Conservation (phyloP, 345 rosid species). For the Eucalyptus virginea region DNA sequence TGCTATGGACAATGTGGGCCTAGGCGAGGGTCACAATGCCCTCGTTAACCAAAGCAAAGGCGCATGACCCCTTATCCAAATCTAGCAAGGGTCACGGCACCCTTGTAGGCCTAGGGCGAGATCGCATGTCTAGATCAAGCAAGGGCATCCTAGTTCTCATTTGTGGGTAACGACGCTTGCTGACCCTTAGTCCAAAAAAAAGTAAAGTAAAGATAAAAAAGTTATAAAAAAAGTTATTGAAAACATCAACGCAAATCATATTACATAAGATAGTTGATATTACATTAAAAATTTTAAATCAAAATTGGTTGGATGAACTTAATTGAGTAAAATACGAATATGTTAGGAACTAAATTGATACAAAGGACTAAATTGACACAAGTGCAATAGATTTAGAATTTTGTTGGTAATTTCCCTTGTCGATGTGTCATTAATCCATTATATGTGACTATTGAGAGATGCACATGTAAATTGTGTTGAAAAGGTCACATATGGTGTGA, state of each 20-base stretch:
- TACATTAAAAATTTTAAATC: neutral
- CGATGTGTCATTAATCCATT: neutral
- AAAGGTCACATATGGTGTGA: neutral
- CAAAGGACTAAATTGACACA: neutral
- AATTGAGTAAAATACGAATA: neutral
- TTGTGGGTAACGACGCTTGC: fast-evolving
- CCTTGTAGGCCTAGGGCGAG: neutral
- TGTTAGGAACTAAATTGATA: no score
- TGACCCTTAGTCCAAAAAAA: no score
- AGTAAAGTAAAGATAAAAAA: no score
- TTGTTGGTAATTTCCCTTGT: neutral
- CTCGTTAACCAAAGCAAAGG: neutral
- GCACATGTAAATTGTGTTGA: neutral
- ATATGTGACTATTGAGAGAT: neutral
- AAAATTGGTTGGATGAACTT: neutral
- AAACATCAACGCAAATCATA: fast-evolving
- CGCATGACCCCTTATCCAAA: neutral
- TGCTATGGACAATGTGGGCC: neutral
- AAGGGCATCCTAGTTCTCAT: neutral
- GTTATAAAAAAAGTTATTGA: no score
- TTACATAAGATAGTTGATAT: no score
- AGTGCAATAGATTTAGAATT: no score
- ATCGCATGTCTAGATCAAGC: neutral
- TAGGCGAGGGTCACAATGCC: neutral
- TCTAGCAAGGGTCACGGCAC: neutral